These are phyloP conservation scores for Trametes polyzona DNA, from an alignment of 1,284 basidiomycete genomes.

Conservation along the genomic window DNA sequence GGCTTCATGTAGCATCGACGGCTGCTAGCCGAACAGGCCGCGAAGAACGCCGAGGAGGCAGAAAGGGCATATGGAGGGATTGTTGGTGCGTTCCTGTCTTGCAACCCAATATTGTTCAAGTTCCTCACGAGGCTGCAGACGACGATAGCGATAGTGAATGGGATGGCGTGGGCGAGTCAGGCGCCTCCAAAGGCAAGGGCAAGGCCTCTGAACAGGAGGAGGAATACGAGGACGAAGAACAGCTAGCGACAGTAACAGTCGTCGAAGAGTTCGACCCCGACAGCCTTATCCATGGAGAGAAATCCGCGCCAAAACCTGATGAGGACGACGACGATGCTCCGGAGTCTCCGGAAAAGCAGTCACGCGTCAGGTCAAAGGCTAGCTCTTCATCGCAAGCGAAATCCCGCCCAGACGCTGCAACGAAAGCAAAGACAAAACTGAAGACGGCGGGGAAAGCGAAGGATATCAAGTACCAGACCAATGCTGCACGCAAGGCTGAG, in stretches of 20 bases:
- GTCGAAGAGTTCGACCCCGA: slow-evolving; percentile 81
- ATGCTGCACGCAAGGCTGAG: slow-evolving; percentile 58
- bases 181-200: slow-evolving; percentile 27
- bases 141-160: slow-evolving; percentile 47
- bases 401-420: neutral
- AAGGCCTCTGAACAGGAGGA: slow-evolving; percentile 44
- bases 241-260: slow-evolving; percentile 80
- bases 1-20: slow-evolving; percentile 71
- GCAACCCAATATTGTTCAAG: slow-evolving; percentile 8
- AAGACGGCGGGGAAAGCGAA: slow-evolving; percentile 37
- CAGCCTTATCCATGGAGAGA: slow-evolving; percentile 54
- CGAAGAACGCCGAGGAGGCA: slow-evolving; percentile 68
- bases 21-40: slow-evolving; percentile 69
- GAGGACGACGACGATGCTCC: neutral
- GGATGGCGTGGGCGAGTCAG: slow-evolving; percentile 42
- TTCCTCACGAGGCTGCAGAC: slow-evolving; percentile 7
- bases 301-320: slow-evolving; percentile 5
- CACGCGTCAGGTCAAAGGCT: neutral
- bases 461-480: slow-evolving; percentile 67
- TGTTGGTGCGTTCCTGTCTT: slow-evolving; percentile 42
- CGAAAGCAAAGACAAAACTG: slow-evolving; percentile 23
- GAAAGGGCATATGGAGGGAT: slow-evolving; percentile 71
- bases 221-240: slow-evolving; percentile 76
- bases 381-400: neutral
- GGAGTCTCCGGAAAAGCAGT: neutral